phyloP scores from a whole-genome alignment of 371 early-diverging fungal species.

The Dinochytrium kinnereticum region DNA sequence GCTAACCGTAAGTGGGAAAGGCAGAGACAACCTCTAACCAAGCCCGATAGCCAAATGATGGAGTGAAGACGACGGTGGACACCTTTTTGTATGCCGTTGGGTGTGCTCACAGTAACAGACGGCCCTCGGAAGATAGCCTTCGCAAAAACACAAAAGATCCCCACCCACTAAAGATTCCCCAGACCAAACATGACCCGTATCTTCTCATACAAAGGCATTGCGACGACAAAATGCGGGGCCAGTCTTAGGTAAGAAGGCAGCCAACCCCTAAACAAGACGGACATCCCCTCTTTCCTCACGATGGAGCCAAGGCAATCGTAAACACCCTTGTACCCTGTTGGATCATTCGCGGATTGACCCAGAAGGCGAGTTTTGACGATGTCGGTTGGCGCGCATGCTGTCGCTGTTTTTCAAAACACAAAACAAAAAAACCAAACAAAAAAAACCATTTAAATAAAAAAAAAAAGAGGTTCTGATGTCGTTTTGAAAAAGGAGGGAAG shows the following conservation, averaged over 20 bases:
- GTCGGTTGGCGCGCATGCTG: constrained; percentile 41
- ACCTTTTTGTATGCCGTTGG: too few relatives aligned
- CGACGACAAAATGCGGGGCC: constrained; percentile 45
- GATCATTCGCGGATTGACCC: constrained; percentile 18
- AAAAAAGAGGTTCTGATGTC: neutral
- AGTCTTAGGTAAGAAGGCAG: constrained; percentile 39
- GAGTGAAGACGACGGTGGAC: too few relatives aligned
- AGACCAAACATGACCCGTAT: constrained; percentile 30
- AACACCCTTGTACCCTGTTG: constrained; percentile 26
- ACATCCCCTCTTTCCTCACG: constrained; percentile 28
- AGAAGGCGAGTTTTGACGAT: constrained; percentile 40
- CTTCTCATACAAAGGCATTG: constrained; percentile 41
- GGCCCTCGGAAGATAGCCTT: too few relatives aligned
- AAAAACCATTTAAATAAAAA: too few relatives aligned
- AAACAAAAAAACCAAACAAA: constrained; percentile 6
- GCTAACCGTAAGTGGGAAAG: too few relatives aligned
- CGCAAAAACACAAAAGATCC: too few relatives aligned
- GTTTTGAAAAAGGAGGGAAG: too few relatives aligned
- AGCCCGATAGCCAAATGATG: too few relatives aligned
- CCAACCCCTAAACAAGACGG: constrained; percentile 38
- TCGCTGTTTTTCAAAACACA: constrained; percentile 18
- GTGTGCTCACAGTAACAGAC: too few relatives aligned
- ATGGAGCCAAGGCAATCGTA: constrained; percentile 31
- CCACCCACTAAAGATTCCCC: neutral
- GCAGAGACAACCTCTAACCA: too few relatives aligned